Evolutionary conservation across 352 stramenopile genomes (phyloP), one percentile per base, ranked within the genome.

Genomic region (Globisporangium uncinulatum): DNA sequence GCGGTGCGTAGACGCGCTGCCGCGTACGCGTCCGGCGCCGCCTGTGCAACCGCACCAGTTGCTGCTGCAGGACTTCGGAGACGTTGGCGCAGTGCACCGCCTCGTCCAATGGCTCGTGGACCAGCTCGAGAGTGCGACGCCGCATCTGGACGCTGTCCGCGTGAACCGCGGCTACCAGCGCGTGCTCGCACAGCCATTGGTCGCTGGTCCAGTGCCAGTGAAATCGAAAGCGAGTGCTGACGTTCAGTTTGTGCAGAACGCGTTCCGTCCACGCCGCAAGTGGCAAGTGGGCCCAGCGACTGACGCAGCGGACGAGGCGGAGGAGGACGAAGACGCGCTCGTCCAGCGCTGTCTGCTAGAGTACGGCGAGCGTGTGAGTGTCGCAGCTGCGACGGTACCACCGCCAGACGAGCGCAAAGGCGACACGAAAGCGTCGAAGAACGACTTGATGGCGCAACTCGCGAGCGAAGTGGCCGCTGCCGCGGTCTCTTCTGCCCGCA

Each of bases 291-390:
- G 66, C 21, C 1, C n/a, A n/a, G n/a, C n/a, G n/a, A n/a, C 1
- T 15, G 52, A 51, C 47, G 54, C 15, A 0, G 60, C 42, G 0
- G 63, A 67, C n/a, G 51, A 34, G 14, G 59, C 68, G 21, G 59
- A 71, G 0, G 72, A 89, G 6, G 51, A 62, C 11, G 83, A 94
- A 32, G 79, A 94, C 57, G 79, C 72, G 34, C 56, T 86, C 34
- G 79, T 92, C 56, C 83, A 94, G 56, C 70, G 73, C n/a, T 94
- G 83, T 56, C 66, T 94, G 54, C 58, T 94, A 11, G 83, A 94
- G 56, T 94, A 90, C 57, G 83, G 83, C 53, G 81, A 94, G 59
- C 66, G 74, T 20, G 68, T 90, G 20, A 47, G 52, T 14, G 45
- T 54, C 19, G 52, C 51, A 43, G 37, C 3, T 1, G 21, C n/a